A percentile compares a stretch with the other conserved stretches of the same genome.
Evolutionary conservation across 192 early-diverging fungal species (phyloP).

Genomic region (Gonapodya sp.): DNA sequence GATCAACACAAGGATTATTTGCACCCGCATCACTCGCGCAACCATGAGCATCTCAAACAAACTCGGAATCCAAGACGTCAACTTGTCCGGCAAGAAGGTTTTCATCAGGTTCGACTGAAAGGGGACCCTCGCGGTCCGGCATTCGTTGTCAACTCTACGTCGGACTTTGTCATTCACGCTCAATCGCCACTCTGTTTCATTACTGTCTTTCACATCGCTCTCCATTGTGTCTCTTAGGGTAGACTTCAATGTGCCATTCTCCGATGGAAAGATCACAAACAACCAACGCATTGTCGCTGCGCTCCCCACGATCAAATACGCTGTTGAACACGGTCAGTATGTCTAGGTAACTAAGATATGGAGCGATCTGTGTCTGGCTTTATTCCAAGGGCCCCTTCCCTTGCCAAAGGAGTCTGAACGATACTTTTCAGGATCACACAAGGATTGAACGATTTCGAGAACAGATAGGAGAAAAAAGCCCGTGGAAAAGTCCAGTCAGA

Average conservation of each 20-base stretch:
- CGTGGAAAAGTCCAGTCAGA: too few relatives aligned
- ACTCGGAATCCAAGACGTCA: slow-evolving; percentile 78
- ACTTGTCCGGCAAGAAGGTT: slow-evolving; percentile 75
- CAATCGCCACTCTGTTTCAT: slow-evolving; percentile 2
- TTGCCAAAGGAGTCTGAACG: too few relatives aligned
- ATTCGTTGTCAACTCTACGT: slow-evolving; percentile 19
- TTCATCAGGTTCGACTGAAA: slow-evolving; percentile 63
- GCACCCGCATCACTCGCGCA: too few relatives aligned
- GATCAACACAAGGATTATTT: too few relatives aligned
- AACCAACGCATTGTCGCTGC: slow-evolving; percentile 93
- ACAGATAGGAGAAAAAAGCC: too few relatives aligned
- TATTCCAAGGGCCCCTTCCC: too few relatives aligned
- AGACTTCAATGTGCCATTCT: slow-evolving; percentile 99
- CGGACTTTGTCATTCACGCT: not conserved
- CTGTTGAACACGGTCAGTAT: slow-evolving; percentile 61
- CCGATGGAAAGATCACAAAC: slow-evolving; percentile 86
- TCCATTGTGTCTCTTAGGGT: too few relatives aligned
- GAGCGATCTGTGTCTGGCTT: too few relatives aligned
- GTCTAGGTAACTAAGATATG: too few relatives aligned
- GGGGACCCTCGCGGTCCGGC: not conserved
- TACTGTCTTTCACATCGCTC: not conserved
- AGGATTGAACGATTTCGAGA: too few relatives aligned
- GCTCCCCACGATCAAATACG: slow-evolving; percentile 87
- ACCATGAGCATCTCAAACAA: slow-evolving; percentile 35
- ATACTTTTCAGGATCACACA: too few relatives aligned